Conservation (phyloP, 2,329 filamentous ascomycete species). For the Trichoderma harzianum region DNA sequence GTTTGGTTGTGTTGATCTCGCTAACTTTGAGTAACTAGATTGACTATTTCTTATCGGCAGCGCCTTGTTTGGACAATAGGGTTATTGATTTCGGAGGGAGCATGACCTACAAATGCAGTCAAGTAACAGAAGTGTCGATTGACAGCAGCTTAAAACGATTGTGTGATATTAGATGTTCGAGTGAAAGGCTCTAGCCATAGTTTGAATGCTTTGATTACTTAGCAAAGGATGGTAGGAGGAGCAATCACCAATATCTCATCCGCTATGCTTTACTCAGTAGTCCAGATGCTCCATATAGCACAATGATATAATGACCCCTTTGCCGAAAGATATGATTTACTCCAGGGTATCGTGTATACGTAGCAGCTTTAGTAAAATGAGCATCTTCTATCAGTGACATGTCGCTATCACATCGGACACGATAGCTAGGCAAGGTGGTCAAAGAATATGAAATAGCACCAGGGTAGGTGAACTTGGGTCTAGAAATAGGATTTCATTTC, state of each 20-base stretch:
- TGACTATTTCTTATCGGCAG: background rate
- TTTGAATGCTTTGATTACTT: background rate
- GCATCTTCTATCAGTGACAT: background rate
- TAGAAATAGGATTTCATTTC: background rate
- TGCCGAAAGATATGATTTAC: background rate
- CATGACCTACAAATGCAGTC: background rate
- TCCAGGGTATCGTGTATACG: background rate
- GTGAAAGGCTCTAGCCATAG: background rate
- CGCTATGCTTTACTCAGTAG: background rate
- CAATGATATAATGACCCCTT: background rate
- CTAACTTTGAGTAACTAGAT: conserved; percentile 4
- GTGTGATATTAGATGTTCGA: background rate
- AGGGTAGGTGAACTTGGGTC: background rate
- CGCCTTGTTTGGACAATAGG: background rate
- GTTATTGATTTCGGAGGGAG: background rate
- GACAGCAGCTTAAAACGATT: background rate
- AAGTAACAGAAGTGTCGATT: background rate
- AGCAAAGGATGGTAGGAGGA: background rate
- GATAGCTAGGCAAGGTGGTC: background rate
- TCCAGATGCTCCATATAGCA: background rate
- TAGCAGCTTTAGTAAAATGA: background rate
- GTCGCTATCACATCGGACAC: background rate
- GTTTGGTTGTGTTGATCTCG: background rate
- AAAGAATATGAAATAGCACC: background rate
- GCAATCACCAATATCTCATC: background rate